phyloP scores from a whole-genome alignment of 148 eudicot species.

The Persicaria maculosa region DNA sequence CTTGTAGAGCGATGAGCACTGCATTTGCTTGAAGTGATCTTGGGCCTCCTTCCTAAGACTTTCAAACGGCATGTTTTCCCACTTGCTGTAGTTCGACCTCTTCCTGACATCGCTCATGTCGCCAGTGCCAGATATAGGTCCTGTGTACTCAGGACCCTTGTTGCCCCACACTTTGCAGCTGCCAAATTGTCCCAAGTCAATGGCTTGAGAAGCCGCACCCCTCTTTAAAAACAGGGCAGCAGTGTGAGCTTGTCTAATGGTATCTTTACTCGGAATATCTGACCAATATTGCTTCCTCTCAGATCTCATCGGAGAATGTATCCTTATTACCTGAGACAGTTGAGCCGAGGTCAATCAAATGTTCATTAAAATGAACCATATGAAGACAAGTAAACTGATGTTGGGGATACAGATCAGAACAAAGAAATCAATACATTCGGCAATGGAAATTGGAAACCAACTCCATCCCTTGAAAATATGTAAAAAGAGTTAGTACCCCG shows the following conservation, averaged over 20 bases:
- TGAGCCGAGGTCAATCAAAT: not conserved
- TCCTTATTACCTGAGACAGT: conserved; percentile 63
- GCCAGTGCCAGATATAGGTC: conserved; percentile 72
- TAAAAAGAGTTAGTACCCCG: conserved; percentile 44
- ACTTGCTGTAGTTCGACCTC: conserved; percentile 71
- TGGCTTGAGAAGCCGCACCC: conserved; percentile 34
- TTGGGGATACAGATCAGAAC: too few relatives aligned
- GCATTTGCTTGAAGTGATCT: conserved; percentile 74
- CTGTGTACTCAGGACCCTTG: conserved; percentile 38
- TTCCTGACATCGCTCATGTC: conserved; percentile 63
- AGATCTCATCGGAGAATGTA: conserved; percentile 98
- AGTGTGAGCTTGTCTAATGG: conserved; percentile 64
- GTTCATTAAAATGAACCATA: not conserved
- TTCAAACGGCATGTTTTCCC: conserved; percentile 79
- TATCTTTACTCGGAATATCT: conserved; percentile 70
- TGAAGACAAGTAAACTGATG: too few relatives aligned
- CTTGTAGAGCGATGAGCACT: conserved; percentile 72
- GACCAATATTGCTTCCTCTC: conserved; percentile 84
- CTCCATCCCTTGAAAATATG: not conserved
- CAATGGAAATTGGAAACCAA: not conserved
- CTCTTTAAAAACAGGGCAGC: conserved; percentile 73
- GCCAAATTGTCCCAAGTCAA: conserved; percentile 72
- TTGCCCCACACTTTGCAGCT: conserved; percentile 96
- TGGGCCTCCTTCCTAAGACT: conserved; percentile 72
- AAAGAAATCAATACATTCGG: too few relatives aligned